Conservation (phyloP, 345 rosid genomes). For the Firmiana major region DNA sequence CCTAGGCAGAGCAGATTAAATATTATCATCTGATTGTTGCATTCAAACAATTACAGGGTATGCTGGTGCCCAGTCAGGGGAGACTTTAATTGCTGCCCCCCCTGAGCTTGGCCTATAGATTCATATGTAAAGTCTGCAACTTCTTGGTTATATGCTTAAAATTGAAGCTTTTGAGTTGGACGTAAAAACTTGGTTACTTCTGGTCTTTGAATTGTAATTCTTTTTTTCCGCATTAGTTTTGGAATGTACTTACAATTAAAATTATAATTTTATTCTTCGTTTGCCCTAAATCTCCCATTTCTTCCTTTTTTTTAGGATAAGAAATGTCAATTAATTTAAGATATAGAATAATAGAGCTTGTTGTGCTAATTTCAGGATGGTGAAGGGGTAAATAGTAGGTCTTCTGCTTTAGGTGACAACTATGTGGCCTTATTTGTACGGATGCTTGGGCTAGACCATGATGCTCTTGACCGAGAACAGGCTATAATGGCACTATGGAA, state of each 20-base stretch:
- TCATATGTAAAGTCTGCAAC: not conserved
- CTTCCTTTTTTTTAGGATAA: not conserved
- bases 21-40: not conserved
- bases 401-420: conserved; percentile 52
- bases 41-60: not conserved
- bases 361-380: conserved; percentile 41
- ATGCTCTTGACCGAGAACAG: conserved; percentile 78
- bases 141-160: not conserved
- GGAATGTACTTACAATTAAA: not conserved
- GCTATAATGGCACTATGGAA: conserved; percentile 75
- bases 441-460: conserved; percentile 88
- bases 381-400: conserved; percentile 30
- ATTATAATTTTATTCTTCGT: not conserved
- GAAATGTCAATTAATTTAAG: conserved; percentile 8
- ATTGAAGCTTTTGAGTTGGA: not conserved
- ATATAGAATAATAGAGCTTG: conserved; percentile 14
- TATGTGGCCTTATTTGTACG: conserved; percentile 71
- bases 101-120: not conserved
- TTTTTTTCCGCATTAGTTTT: not conserved
- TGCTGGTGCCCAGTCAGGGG: not conserved
- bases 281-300: not conserved
- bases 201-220: not conserved
- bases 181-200: not conserved
- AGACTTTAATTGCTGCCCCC: not conserved
- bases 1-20: not conserved